phyloP scores from a whole-genome alignment of 2,329 filamentous ascomycete species.

The Xylaria digitata region DNA sequence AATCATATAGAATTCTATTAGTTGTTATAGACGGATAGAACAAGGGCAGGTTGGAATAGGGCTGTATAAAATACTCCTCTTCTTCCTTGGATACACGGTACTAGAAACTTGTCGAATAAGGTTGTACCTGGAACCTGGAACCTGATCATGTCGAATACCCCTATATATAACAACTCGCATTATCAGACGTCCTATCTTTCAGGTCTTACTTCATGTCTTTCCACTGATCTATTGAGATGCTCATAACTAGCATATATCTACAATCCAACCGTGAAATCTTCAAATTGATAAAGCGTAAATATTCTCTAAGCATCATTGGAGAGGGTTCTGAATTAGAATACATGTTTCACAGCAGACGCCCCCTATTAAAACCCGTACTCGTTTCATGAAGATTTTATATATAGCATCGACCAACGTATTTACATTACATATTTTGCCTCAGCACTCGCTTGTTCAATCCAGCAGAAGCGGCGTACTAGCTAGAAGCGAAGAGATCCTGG shows the following conservation, averaged over 20 bases:
- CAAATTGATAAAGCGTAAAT: not conserved
- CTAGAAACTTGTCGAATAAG: not conserved
- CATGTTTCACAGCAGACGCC: not conserved
- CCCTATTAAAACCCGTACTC: not conserved
- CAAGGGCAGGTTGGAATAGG: not conserved
- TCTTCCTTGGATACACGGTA: not conserved
- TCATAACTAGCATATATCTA: not conserved
- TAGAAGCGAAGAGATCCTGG: slow-evolving; percentile 59
- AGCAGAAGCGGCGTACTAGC: slow-evolving; percentile 3
- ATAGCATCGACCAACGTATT: slow-evolving; percentile 17
- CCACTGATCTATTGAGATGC: not conserved
- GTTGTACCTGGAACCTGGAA: not conserved
- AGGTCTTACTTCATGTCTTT: not conserved
- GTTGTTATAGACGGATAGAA: not conserved
- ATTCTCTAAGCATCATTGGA: not conserved
- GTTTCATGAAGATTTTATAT: slow-evolving; percentile 11
- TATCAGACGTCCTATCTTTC: not conserved
- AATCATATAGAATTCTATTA: not conserved
- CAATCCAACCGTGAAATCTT: no score
- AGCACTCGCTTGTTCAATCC: not conserved
- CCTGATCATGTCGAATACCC: slow-evolving; percentile 19
- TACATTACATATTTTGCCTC: slow-evolving; percentile 9
- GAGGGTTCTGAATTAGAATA: not conserved
- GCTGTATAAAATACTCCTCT: not conserved
- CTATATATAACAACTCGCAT: slow-evolving; percentile 14